Base-by-base conservation (phyloP, 768 basidiomycete genomes). In the Phlebiopsis gigantea region DNA sequence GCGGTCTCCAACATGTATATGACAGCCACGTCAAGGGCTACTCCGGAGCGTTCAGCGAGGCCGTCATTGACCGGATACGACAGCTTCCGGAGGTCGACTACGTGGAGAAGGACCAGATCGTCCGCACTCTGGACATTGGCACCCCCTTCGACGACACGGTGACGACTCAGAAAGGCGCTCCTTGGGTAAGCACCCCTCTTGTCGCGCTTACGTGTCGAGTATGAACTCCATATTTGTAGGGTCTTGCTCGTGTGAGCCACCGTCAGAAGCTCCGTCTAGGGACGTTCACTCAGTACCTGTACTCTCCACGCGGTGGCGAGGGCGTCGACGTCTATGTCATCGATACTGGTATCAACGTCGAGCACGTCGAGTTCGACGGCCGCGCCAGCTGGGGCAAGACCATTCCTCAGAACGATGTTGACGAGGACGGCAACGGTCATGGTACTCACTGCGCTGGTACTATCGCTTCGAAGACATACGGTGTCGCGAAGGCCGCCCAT, bases 361-460 rank as follows among this genome's bases (percentile, higher is more conserved):
- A 80, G 9, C 97, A 98, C 70, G 74, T 75, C 21, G 90, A 98
- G 65, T 95, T 98, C 64, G 84, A 88, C 65, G 93, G 90, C 22
- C 91, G 94, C 57, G 93, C 93, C 1, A 72, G 65, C 12, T 98
- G 97, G 97, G 97, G 96, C 46, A 88, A 85, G 78, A 98, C 97
- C 19, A 80, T 98, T 60, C 93, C 96, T 7, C 49, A 66, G 65
- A 83, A 88, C 64, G 94, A 96, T 62, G 79, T 78, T 4, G 96
- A 98, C 64, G 81, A 82, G 61, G 97, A 98, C 65, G 90, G 84
- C 56, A 98, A 98, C 71, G 97, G 97, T 60, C 97, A 99, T 67
- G 97, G 96, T 41, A 82, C 90, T 29, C 93, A 95, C 70, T 95
- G 93, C 63, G 94, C 95, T 46, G 95, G 95, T 53, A 99, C 95